A percentile compares a stretch with the other conserved stretches of the same genome.
These are phyloP conservation scores for Candida boidinii DNA, from an alignment of 805 yeast genomes.

Conservation along the genomic window DNA sequence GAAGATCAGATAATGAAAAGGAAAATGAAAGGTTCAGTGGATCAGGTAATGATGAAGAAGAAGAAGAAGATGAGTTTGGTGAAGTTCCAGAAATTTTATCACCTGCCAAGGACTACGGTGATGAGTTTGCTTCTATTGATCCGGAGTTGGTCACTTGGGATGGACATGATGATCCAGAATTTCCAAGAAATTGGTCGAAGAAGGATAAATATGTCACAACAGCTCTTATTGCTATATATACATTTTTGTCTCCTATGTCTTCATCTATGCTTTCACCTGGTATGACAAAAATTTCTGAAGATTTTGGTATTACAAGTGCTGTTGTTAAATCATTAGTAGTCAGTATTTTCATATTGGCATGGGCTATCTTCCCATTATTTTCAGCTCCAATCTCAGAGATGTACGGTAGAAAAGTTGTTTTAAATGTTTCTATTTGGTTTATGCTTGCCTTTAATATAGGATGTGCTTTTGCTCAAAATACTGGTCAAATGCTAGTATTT, in stretches of 20 bases:
- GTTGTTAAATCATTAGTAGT: constrained; percentile 46
- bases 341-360: constrained; percentile 56
- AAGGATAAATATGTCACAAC: constrained; percentile 34
- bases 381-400: constrained; percentile 64
- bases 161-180: constrained; percentile 47
- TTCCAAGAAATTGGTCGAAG: constrained; percentile 55
- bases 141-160: constrained; percentile 68
- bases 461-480: constrained; percentile 50
- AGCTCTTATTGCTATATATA: constrained; percentile 40
- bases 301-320: constrained; percentile 32
- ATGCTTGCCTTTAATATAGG: constrained; percentile 43
- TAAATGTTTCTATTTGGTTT: constrained; percentile 42
- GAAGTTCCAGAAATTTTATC: constrained; percentile 4
- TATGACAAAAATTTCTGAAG: constrained; percentile 34
- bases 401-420: constrained; percentile 52
- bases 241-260: constrained; percentile 53
- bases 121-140: constrained; percentile 47
- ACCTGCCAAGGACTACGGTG: constrained; percentile 10
- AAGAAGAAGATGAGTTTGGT: background rate
- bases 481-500: constrained; percentile 47
- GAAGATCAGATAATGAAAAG: background rate
- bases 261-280: constrained; percentile 64
- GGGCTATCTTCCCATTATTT: constrained; percentile 60
- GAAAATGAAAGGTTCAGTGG: background rate
- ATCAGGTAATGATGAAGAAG: background rate